Base-by-base conservation (phyloP, 2,329 filamentous ascomycete genomes). In the Onygenales sp. region DNA sequence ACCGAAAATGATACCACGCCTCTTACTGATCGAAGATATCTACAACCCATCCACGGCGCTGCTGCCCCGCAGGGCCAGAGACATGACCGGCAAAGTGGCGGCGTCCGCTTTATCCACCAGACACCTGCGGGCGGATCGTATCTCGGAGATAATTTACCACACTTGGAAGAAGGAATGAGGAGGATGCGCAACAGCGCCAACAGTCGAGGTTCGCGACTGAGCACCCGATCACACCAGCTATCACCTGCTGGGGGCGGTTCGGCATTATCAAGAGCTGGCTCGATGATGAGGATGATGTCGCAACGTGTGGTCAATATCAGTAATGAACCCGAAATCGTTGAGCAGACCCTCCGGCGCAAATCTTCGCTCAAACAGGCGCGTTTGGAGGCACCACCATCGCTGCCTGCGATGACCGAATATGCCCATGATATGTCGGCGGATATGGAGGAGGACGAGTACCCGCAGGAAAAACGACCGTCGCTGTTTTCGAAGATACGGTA, bases 221-320 rank as follows among this genome's bases (percentile, higher is more conserved):
- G 49, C 40, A 32, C 46, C 34, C 62, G 70, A 47, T 67, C 71
- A 51, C 74, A 78, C 44, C 86, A 85, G 43, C 75, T 84, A 40
- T 83, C 85, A 2, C 75, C 81, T 2, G 84, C 84, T 14, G 77
- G 80, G 7, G 78, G 81, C 9, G 80, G 80, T 17, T 71, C 70
- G 31, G 85, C 86, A 14, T 68, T 91, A 51, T 81, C 79, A 27
- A 78, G 83, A 60, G 86, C 87, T 56, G 82, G 86, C 44, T 88
- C 86, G 7, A 88, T 90, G 61, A 82, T 91, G 70, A 81, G 86
- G 58, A 83, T 83, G 60, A 95, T 98, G 83, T 97, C 94, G 34
- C 91, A 96, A 73, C 88, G 93, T 74, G 91, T 98, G 53, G 93
- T 98, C 64, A 97, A 97, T 65, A 81, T 98, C 62, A 95, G 90